A percentile compares a stretch with the other conserved stretches of the same genome.
Conservation (phyloP, 495 filamentous ascomycete genomes). For the Daldinia decipiens region DNA sequence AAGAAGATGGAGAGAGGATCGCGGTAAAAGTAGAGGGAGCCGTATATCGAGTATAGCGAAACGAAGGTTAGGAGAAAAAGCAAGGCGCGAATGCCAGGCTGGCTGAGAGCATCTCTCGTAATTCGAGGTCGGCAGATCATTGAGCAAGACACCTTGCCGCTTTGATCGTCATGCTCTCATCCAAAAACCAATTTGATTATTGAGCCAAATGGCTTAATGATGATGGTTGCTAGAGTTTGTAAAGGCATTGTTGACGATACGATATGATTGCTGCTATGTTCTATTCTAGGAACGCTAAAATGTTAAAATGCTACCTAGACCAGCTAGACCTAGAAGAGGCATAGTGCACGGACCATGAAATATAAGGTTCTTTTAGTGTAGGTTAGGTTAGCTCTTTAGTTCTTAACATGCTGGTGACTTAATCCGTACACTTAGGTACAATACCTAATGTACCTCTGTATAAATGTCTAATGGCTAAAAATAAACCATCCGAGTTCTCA, state of each 20-base stretch:
- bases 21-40: slow-evolving; percentile 51
- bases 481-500: no score
- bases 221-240: neutral
- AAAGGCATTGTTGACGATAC: neutral
- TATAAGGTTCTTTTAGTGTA: no score
- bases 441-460: no score
- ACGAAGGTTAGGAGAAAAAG: slow-evolving; percentile 37
- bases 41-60: slow-evolving; percentile 44
- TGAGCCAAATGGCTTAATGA: neutral
- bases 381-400: no score
- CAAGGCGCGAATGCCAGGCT: slow-evolving; percentile 46
- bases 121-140: slow-evolving; percentile 32
- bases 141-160: slow-evolving; percentile 26
- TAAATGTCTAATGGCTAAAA: no score
- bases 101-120: slow-evolving; percentile 33
- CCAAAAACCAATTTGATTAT: neutral
- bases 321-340: neutral
- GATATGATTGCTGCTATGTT: neutral
- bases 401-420: no score
- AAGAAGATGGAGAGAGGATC: slow-evolving; percentile 57
- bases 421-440: no score
- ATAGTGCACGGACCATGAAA: neutral
- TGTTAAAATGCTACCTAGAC: neutral
- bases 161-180: slow-evolving; percentile 16
- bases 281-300: slow-evolving; percentile 4